Percentiles rank a stretch among this genome's conserved stretches.
Conservation (phyloP, 2,329 filamentous ascomycete genomes). For the Penicillium sclerotigenum region DNA sequence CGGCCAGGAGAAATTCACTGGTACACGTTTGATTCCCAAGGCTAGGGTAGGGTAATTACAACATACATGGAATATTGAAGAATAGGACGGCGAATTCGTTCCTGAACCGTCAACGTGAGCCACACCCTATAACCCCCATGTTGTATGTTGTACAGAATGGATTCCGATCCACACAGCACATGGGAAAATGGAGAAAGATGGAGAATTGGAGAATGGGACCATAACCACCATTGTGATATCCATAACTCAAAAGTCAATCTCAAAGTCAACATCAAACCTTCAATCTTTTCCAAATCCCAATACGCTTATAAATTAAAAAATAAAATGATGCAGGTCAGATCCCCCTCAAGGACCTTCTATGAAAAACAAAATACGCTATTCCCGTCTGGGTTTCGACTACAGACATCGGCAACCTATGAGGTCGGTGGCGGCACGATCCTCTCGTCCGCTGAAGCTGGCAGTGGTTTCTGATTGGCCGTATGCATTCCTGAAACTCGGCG, state of each 20-base stretch:
- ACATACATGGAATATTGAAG: not conserved
- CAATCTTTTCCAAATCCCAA: not conserved
- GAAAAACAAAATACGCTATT: not conserved
- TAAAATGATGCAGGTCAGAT: conserved; percentile 2
- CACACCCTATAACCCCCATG: not conserved
- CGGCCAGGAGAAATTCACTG: conserved; percentile 9
- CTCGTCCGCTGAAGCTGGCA: conserved; percentile 15
- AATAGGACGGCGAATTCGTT: not conserved
- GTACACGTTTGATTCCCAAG: not conserved
- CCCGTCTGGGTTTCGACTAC: conserved; percentile 10
- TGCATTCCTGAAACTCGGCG: conserved; percentile 28
- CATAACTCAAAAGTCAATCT: conserved; percentile 1
- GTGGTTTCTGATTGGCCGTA: conserved; percentile 23
- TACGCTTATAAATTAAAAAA: not conserved
- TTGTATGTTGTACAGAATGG: not conserved
- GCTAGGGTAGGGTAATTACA: not conserved
- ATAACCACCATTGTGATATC: not conserved
- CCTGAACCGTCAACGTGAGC: not conserved
- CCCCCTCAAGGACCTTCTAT: conserved; percentile 16
- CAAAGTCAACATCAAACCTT: not conserved
- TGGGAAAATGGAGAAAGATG: conserved; percentile 6
- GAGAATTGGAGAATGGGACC: conserved; percentile 3
- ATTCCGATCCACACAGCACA: conserved; percentile 7
- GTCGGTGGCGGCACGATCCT: conserved; percentile 29
- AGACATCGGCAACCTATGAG: conserved; percentile 24